Evolutionary conservation across 2,329 filamentous ascomycete species (phyloP).

Genomic region (Claviceps monticola): DNA sequence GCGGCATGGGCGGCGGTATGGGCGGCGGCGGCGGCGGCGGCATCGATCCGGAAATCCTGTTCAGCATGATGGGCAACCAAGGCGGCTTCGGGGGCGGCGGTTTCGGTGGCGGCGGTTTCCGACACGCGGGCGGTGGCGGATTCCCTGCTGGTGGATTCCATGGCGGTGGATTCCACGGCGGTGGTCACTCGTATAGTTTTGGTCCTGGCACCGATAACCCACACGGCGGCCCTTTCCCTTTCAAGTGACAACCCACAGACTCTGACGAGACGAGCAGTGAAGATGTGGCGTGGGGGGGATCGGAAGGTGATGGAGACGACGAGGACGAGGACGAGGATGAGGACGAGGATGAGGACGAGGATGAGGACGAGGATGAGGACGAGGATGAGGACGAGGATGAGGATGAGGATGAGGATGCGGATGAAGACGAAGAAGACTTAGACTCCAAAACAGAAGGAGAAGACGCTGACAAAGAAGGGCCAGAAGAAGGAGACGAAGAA

Average conservation of each 20-base stretch:
- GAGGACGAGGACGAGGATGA: constrained; percentile 16
- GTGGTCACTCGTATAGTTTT: constrained; percentile 40
- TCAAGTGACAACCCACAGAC: constrained; percentile 35
- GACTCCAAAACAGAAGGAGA: constrained; percentile 7
- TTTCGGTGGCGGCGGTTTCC: constrained; percentile 41
- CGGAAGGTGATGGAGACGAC: constrained; percentile 12
- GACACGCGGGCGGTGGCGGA: constrained; percentile 39
- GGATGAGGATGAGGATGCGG: constrained; percentile 10
- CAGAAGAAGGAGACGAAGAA: constrained; percentile 17
- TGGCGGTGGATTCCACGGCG: constrained; percentile 31
- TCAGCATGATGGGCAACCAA: constrained; percentile 69
- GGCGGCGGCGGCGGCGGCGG: constrained; percentile 39
- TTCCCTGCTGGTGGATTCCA: constrained; percentile 37
- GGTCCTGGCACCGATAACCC: constrained; percentile 21
- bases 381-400: constrained; percentile 15
- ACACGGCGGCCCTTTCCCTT: constrained; percentile 27
- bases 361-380: constrained; percentile 9
- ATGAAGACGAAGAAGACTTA: constrained; percentile 8
- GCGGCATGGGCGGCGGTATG: constrained; percentile 44
- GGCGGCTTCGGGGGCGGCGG: constrained; percentile 40
- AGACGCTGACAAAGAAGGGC: constrained; percentile 14
- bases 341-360: constrained; percentile 18
- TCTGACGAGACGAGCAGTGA: constrained; percentile 21
- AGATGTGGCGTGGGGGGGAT: constrained; percentile 15
- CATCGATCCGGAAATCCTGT: constrained; percentile 65